These are phyloP conservation scores for Talaromyces sp. DNA, from an alignment of 2,329 filamentous ascomycete species.

Conservation along the genomic window DNA sequence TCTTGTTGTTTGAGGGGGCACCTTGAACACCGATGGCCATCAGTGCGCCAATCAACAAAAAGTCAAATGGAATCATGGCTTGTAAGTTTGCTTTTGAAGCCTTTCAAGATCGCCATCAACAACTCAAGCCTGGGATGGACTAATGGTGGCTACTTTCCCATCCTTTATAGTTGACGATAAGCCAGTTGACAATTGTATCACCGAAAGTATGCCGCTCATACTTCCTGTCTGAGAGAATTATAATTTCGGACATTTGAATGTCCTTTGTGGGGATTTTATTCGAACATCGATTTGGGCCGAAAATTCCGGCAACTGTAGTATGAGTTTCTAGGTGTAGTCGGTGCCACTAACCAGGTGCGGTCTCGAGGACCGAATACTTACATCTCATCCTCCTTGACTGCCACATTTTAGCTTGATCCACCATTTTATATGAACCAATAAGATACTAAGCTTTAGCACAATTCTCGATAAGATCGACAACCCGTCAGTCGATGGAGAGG, in stretches of 20 bases:
- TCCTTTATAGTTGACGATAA: too few species aligned
- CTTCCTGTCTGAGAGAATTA: too few species aligned
- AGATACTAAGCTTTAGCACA: too few species aligned
- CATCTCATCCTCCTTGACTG: not conserved
- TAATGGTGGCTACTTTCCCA: too few species aligned
- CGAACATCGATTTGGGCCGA: too few species aligned
- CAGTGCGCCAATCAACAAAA: not conserved
- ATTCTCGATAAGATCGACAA: not conserved
- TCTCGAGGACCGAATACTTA: not conserved
- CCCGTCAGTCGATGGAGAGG: not conserved
- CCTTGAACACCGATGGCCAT: not conserved
- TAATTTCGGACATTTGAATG: too few species aligned
- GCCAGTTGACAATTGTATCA: too few species aligned
- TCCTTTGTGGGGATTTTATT: too few species aligned
- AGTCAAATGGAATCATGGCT: not conserved
- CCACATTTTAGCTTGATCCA: not conserved
- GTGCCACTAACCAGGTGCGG: not conserved
- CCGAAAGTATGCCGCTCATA: too few species aligned
- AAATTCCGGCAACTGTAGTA: not conserved
- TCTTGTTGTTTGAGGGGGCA: not conserved
- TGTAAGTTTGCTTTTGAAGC: too few species aligned
- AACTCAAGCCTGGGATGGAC: too few species aligned
- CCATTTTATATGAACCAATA: not conserved
- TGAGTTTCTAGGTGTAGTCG: not conserved
- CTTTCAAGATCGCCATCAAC: too few species aligned